These are phyloP conservation scores for Malus fusca DNA, from an alignment of 306 rosid species.

Conservation along the genomic window DNA sequence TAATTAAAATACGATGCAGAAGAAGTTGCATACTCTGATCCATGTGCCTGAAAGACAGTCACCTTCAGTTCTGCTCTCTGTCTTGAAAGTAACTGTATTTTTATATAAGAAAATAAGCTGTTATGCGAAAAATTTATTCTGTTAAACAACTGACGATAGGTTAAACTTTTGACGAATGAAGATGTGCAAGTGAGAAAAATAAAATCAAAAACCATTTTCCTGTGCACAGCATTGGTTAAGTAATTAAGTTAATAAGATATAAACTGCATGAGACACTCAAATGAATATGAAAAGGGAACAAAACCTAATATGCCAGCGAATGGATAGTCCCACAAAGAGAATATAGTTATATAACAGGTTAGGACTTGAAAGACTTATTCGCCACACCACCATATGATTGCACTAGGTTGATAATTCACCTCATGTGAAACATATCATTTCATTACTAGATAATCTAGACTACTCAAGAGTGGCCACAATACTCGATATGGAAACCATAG, in stretches of 20 bases:
- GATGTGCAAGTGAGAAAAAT: neutral
- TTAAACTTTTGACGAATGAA: neutral
- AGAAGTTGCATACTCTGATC: slow-evolving; percentile 24
- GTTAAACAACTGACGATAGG: neutral
- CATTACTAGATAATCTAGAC: neutral
- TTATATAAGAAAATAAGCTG: neutral
- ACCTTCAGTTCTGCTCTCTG: slow-evolving; percentile 4
- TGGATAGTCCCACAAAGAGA: neutral
- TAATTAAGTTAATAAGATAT: too few species aligned
- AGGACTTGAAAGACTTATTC: neutral
- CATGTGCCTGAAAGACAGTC: slow-evolving; percentile 12
- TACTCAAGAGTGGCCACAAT: neutral
- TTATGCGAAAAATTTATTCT: neutral
- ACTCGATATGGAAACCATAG: neutral
- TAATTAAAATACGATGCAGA: neutral
- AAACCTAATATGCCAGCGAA: neutral
- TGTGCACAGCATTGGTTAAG: neutral
- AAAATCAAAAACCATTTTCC: neutral
- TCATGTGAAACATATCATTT: neutral
- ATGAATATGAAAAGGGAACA: neutral
- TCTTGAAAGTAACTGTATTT: slow-evolving; percentile 4
- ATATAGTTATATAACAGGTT: neutral
- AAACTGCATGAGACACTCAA: neutral
- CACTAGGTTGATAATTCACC: neutral
- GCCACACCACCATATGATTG: neutral